phyloP scores from a whole-genome alignment of 1,284 basidiomycete species.

The Ceratobasidium sp. region DNA sequence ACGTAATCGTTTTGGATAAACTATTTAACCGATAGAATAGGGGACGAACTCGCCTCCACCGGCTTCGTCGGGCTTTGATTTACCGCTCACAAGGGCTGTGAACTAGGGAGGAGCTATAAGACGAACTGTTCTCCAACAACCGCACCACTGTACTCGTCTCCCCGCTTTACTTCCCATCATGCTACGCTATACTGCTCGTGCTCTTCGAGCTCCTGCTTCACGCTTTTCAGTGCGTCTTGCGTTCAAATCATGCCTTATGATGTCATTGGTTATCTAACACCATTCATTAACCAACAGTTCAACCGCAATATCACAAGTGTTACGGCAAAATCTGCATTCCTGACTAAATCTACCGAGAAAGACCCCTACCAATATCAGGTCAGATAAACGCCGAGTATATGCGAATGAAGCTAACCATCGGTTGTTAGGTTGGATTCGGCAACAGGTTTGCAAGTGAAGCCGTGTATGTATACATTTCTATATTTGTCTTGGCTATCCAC shows the following conservation, averaged over 20 bases:
- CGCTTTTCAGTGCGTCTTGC: constrained; percentile 10
- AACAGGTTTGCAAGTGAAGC: constrained; percentile 54
- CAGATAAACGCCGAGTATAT: constrained; percentile 64
- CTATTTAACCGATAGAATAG: constrained; percentile 1
- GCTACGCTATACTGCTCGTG: constrained; percentile 12
- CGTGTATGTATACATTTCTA: constrained; percentile 46
- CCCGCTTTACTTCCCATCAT: background rate
- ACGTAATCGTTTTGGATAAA: constrained; percentile 48
- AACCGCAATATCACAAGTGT: constrained; percentile 30
- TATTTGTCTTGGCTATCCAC: background rate
- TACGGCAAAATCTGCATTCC: constrained; percentile 61
- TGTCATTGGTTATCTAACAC: background rate
- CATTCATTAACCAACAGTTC: background rate
- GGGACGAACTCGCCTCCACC: background rate
- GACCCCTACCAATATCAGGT: constrained; percentile 72
- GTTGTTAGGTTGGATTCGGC: constrained; percentile 54
- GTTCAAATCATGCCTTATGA: background rate
- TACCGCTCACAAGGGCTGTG: background rate
- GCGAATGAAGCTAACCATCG: background rate
- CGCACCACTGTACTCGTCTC: background rate
- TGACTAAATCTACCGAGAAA: constrained; percentile 59
- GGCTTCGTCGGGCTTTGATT: background rate
- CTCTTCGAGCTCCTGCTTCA: background rate
- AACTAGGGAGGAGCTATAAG: constrained; percentile 2
- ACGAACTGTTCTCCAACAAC: background rate